Conservation (phyloP, 768 basidiomycete genomes). For the Boletus sp. region DNA sequence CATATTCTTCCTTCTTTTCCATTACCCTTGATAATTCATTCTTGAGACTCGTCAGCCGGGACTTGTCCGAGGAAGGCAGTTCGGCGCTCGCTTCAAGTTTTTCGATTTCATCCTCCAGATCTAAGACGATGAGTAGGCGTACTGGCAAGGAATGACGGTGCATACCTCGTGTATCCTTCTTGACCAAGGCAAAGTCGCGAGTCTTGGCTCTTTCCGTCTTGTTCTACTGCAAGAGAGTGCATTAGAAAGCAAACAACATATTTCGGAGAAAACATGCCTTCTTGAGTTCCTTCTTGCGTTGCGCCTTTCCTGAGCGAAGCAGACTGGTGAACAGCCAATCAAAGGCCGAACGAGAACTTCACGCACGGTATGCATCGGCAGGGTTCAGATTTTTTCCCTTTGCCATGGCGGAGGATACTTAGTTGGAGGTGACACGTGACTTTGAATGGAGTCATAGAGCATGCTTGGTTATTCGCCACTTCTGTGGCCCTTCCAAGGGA, state of each 20-base stretch:
- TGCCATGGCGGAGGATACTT: slow-evolving; percentile 54
- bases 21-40: slow-evolving; percentile 76
- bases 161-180: slow-evolving; percentile 87
- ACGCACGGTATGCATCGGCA: slow-evolving; percentile 89
- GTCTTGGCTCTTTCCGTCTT: slow-evolving; percentile 79
- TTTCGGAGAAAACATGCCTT: slow-evolving; percentile 48
- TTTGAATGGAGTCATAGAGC: slow-evolving; percentile 19
- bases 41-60: slow-evolving; percentile 70
- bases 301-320: slow-evolving; percentile 70
- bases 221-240: slow-evolving; percentile 66
- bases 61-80: slow-evolving; percentile 50
- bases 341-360: background rate
- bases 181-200: slow-evolving; percentile 87
- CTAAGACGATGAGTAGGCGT: slow-evolving; percentile 38
- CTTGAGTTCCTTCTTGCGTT: slow-evolving; percentile 92
- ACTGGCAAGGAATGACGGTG: background rate
- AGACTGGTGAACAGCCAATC: slow-evolving; percentile 1
- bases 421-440: slow-evolving; percentile 27
- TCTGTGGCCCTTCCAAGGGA: slow-evolving; percentile 47
- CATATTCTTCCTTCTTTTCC: slow-evolving; percentile 88
- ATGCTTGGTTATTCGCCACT: background rate
- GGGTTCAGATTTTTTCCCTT: slow-evolving; percentile 89
- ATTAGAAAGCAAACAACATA: slow-evolving; percentile 16
- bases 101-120: slow-evolving; percentile 78
- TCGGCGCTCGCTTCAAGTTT: slow-evolving; percentile 54